phyloP scores from a whole-genome alignment of 352 stramenopile genomes.

The Pythium insidiosum region DNA sequence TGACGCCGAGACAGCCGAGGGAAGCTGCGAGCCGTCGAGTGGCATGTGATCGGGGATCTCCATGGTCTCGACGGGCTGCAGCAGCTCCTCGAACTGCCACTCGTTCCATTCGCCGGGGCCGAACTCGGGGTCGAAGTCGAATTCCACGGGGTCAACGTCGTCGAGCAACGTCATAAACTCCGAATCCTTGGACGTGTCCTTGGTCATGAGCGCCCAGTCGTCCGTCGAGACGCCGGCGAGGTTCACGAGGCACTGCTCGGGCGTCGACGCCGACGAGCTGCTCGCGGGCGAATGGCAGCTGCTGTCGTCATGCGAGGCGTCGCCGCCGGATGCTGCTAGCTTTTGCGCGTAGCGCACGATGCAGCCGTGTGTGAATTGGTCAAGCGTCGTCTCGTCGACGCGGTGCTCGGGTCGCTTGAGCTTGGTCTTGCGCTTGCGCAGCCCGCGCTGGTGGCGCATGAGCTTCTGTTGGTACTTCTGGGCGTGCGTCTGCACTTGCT shows the following conservation, averaged over 20 bases:
- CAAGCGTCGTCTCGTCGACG: constrained; percentile 7
- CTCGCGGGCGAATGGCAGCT: no score
- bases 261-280: not conserved
- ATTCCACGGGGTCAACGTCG: constrained; percentile 3
- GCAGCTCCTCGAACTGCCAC: constrained; percentile 14
- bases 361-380: constrained; percentile 10
- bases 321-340: not conserved
- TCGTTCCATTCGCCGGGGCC: constrained; percentile 11
- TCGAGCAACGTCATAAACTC: constrained; percentile 8
- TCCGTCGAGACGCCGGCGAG: constrained; percentile 2
- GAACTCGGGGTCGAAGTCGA: constrained; percentile 1
- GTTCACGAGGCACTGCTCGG: constrained; percentile 27
- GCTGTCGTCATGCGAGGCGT: not conserved
- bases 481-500: constrained; percentile 74
- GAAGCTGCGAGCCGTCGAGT: constrained; percentile 13
- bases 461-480: constrained; percentile 85
- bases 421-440: constrained; percentile 57
- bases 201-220: constrained; percentile 3
- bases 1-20: no score
- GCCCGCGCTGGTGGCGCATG: constrained; percentile 47
- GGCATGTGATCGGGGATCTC: constrained; percentile 5
- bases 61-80: constrained; percentile 9
- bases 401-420: constrained; percentile 15
- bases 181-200: not conserved
- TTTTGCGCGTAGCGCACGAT: constrained; percentile 15